Percentiles rank a stretch among this genome's conserved stretches.
These are phyloP conservation scores for Tricholoma flavovirens DNA, from an alignment of 768 basidiomycete genomes.

Conservation along the genomic window DNA sequence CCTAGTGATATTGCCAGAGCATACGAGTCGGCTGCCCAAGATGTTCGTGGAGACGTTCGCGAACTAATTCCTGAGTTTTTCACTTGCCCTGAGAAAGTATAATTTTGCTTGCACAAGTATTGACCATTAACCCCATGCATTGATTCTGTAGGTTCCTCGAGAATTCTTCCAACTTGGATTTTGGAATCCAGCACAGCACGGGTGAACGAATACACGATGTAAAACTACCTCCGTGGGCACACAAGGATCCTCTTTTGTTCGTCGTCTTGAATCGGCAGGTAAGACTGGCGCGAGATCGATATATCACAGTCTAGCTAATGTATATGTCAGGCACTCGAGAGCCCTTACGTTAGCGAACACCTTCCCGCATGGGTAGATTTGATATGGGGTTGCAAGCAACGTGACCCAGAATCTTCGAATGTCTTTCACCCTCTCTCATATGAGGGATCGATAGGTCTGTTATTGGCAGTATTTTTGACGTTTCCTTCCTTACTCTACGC, in stretches of 20 bases:
- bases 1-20: conserved; percentile 70
- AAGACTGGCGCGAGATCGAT: conserved; percentile 12
- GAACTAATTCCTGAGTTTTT: conserved; percentile 91
- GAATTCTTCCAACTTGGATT: conserved; percentile 74
- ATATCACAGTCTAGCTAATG: neutral
- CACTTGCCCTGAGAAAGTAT: conserved; percentile 69
- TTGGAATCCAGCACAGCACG: conserved; percentile 65
- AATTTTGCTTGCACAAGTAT: neutral
- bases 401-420: conserved; percentile 69
- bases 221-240: conserved; percentile 87
- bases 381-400: conserved; percentile 87
- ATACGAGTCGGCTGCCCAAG: conserved; percentile 78
- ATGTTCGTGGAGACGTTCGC: conserved; percentile 87
- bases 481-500: neutral
- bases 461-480: neutral
- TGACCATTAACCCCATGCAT: neutral
- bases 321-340: conserved; percentile 69
- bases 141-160: conserved; percentile 62
- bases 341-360: conserved; percentile 77
- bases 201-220: conserved; percentile 85
- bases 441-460: conserved; percentile 77
- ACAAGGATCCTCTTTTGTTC: conserved; percentile 77
- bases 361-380: conserved; percentile 91
- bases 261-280: conserved; percentile 73
- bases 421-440: conserved; percentile 93